A percentile compares a stretch with the other conserved stretches of the same genome.
These are phyloP conservation scores for Cryptococcus sp. DNA, from an alignment of 1,284 basidiomycete species.

Conservation along the genomic window DNA sequence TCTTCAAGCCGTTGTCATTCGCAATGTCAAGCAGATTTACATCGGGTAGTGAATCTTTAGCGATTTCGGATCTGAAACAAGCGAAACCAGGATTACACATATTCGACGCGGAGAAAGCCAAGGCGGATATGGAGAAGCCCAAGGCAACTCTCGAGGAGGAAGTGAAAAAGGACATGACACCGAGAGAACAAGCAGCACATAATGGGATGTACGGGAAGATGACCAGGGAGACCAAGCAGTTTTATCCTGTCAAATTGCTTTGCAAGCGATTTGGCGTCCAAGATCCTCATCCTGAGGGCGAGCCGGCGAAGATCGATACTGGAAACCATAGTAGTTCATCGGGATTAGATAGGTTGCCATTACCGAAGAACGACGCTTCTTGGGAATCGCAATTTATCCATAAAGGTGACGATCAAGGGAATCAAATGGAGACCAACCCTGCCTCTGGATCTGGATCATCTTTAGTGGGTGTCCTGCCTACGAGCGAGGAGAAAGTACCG, in stretches of 20 bases:
- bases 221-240: slow-evolving; percentile 71
- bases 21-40: slow-evolving; percentile 94
- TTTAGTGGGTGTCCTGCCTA: slow-evolving; percentile 1
- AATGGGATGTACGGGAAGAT: slow-evolving; percentile 84
- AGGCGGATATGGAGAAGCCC: slow-evolving; percentile 31
- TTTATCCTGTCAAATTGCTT: slow-evolving; percentile 77
- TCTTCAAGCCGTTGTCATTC: slow-evolving; percentile 89
- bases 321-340: slow-evolving; percentile 2
- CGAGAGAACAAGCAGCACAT: slow-evolving; percentile 75
- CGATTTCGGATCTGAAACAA: slow-evolving; percentile 57
- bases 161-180: slow-evolving; percentile 60
- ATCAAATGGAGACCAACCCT: background rate
- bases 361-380: slow-evolving; percentile 39
- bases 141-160: slow-evolving; percentile 51
- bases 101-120: slow-evolving; percentile 55
- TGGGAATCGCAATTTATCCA: slow-evolving; percentile 48
- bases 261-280: slow-evolving; percentile 95
- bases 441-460: background rate
- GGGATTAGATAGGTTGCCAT: slow-evolving; percentile 13
- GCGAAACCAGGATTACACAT: slow-evolving; percentile 73
- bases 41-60: slow-evolving; percentile 63
- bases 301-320: slow-evolving; percentile 20
- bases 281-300: slow-evolving; percentile 67
- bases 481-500: slow-evolving; percentile 26
- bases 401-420: slow-evolving; percentile 9